Conservation (phyloP, 129 eudicot genomes). For the Flaveria ramosissima region DNA sequence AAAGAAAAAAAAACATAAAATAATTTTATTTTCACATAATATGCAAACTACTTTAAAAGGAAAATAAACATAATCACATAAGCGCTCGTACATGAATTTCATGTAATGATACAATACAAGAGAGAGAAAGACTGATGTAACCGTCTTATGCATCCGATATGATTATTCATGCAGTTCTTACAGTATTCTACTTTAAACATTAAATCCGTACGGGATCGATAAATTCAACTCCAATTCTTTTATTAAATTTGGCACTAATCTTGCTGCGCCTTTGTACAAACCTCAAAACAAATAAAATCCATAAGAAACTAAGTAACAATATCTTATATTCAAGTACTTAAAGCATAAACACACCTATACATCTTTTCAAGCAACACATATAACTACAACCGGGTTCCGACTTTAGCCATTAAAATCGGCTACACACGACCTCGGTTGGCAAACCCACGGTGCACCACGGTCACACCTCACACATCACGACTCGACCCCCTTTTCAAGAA, state of each 20-base stretch:
- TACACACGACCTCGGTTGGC: background rate
- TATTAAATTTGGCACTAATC: slow-evolving; percentile 13
- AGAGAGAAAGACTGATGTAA: too few relatives aligned
- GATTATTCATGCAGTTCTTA: too few relatives aligned
- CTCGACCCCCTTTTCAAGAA: slow-evolving; percentile 43
- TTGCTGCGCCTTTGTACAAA: slow-evolving; percentile 21
- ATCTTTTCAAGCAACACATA: slow-evolving; percentile 29
- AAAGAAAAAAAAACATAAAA: too few relatives aligned
- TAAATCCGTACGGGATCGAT: background rate
- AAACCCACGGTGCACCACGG: background rate
- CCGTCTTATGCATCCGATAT: too few relatives aligned
- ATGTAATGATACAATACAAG: too few relatives aligned
- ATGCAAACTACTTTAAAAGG: too few relatives aligned
- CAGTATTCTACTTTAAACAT: too few relatives aligned
- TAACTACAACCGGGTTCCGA: slow-evolving; percentile 1
- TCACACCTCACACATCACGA: slow-evolving; percentile 16
- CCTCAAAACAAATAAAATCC: slow-evolving; percentile 4
- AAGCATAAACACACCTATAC: slow-evolving; percentile 24
- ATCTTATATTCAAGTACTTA: background rate
- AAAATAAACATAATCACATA: too few relatives aligned
- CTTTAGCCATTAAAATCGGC: slow-evolving; percentile 39
- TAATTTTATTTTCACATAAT: too few relatives aligned
- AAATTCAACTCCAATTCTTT: background rate
- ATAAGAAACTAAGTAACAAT: slow-evolving; percentile 6
- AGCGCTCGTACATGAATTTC: too few relatives aligned